Base-by-base conservation (phyloP, 1,139 yeast genomes). In the Suhomyces guaymorum region DNA sequence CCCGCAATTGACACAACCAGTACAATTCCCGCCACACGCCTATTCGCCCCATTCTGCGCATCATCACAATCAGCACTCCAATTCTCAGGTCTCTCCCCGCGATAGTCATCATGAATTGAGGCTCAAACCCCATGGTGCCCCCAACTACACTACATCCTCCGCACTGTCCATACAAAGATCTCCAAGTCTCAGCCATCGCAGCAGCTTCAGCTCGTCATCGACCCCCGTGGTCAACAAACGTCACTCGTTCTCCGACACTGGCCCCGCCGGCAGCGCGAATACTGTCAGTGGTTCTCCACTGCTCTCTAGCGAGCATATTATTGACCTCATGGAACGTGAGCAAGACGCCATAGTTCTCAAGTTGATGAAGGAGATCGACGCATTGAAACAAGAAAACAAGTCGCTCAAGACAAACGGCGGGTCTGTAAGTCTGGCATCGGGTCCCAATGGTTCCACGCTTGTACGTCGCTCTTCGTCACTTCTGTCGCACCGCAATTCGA, bases 251-350 rank as follows among this genome's bases (percentile, higher is more conserved):
- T 43, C 46, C 3, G 38, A 32, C 6, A 19, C n/a, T n/a, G n/a
- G 23, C 26, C 17, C n/a, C 5, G 29, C 24, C 33, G 20, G 24
- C 17, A 24, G 37, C 18, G 21, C 33, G 14, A 25, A 27, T 5
- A 16, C 26, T 19, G 24, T 22, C 14, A n/a, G n/a, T n/a, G 8
- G 17, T 4, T 20, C 33, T 9, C 35, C 34, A 5, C 39, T 33
- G 31, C 22, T 28, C 21, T 37, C 30, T 30, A 42, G 33, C 19
- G 81, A 73, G 30, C 76, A 75, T 41, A 66, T 75, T 24, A 71
- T 80, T 30, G 82, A 79, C 52, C 61, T 73, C 37, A 78, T 80
- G 84, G 87, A 80, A 50, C 69, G 78, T 38, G 86, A 80, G 50
- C 86, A 80, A 51, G 87, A 80, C 47, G 82, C 81, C 3, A 75